Percentiles rank a stretch among this genome's conserved stretches.
phyloP scores from a whole-genome alignment of 805 yeast genomes.

The Kluyveromyces lactis region DNA sequence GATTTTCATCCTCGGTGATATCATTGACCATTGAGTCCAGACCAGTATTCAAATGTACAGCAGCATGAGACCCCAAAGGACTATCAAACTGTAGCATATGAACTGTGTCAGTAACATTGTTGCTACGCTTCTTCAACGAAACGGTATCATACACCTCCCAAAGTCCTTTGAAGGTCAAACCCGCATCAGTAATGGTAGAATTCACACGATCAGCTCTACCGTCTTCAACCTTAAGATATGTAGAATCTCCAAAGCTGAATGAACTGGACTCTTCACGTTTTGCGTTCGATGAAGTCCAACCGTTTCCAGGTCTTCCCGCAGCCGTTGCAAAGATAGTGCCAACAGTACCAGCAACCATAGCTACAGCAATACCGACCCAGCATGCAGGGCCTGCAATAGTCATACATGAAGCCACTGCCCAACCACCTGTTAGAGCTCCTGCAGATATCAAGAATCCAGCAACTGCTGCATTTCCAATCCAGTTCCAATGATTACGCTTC shows the following conservation, averaged over 20 bases:
- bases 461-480: slow-evolving; percentile 5
- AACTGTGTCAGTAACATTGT: not conserved
- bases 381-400: no score
- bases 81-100: slow-evolving; percentile 1
- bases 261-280: not conserved
- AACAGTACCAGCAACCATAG: slow-evolving; percentile 2
- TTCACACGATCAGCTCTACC: not conserved
- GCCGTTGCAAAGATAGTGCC: slow-evolving; percentile 4
- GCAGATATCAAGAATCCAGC: slow-evolving; percentile 1
- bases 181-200: not conserved
- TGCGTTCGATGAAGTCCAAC: slow-evolving; percentile 4
- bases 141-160: not conserved
- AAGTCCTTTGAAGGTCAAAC: not conserved
- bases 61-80: not conserved
- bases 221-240: not conserved
- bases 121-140: not conserved
- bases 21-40: no score
- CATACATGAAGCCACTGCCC: no score
- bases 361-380: not conserved
- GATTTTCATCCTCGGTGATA: no score
- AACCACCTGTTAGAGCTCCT: no score
- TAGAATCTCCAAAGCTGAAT: not conserved
- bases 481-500: slow-evolving; percentile 3
- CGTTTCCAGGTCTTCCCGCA: slow-evolving; percentile 5
- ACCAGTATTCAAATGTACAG: no score